A percentile compares a stretch with the other conserved stretches of the same genome.
These are phyloP conservation scores for Maudiozyma turicensis DNA, from an alignment of 805 yeast genomes.

Conservation along the genomic window DNA sequence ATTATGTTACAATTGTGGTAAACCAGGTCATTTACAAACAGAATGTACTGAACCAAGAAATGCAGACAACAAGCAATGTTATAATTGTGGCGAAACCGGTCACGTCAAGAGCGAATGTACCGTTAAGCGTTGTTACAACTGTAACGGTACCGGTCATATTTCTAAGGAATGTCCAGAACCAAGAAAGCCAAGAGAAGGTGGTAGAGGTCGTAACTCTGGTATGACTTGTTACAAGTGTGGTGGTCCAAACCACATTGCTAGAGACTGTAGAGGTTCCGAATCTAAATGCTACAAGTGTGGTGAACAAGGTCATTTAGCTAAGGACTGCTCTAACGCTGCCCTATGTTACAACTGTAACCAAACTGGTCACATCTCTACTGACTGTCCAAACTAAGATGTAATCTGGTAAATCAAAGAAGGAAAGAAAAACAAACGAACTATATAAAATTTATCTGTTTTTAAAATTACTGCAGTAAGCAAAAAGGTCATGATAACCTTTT, in stretches of 20 bases:
- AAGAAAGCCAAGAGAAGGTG: slow-evolving; percentile 17
- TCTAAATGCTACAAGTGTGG: slow-evolving; percentile 92
- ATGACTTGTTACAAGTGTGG: slow-evolving; percentile 80
- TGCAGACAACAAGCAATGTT: slow-evolving; percentile 78
- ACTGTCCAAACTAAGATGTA: slow-evolving; percentile 37
- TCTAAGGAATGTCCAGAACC: slow-evolving; percentile 65
- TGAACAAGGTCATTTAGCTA: slow-evolving; percentile 78
- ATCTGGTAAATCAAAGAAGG: not conserved
- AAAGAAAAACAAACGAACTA: no score
- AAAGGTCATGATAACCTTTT: not conserved
- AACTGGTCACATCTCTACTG: slow-evolving; percentile 81
- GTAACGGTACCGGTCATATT: slow-evolving; percentile 71
- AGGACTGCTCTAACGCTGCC: slow-evolving; percentile 59
- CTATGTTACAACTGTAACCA: slow-evolving; percentile 40
- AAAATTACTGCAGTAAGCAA: no score
- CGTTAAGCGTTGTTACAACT: slow-evolving; percentile 70
- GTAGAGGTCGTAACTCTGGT: slow-evolving; percentile 17
- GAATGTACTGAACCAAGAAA: slow-evolving; percentile 87
- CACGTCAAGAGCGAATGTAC: slow-evolving; percentile 81
- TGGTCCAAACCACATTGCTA: slow-evolving; percentile 87
- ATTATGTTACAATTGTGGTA: slow-evolving; percentile 86
- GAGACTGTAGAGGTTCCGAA: slow-evolving; percentile 71
- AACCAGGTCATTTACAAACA: slow-evolving; percentile 81
- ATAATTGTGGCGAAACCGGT: slow-evolving; percentile 86
- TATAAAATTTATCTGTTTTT: no score